A percentile compares a stretch with the other conserved stretches of the same genome.
phyloP scores from a whole-genome alignment of 345 rosid species.

The Anacardium occidentale region DNA sequence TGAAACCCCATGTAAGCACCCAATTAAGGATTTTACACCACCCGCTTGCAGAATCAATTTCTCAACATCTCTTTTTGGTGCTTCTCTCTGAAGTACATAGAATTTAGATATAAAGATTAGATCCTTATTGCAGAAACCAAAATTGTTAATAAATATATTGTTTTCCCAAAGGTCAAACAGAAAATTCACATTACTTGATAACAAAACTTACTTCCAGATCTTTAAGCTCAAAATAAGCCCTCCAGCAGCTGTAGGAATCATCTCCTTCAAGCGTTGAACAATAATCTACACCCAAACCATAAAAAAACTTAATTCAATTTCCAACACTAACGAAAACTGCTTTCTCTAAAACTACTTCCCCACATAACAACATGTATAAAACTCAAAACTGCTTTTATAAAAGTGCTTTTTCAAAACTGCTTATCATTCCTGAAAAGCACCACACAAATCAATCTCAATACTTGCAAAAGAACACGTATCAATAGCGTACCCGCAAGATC shows the following conservation, averaged over 20 bases:
- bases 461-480: not conserved
- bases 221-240: slow-evolving; percentile 75
- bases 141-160: too few species aligned
- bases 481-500: slow-evolving; percentile 55
- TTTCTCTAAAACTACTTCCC: not conserved
- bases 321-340: not conserved
- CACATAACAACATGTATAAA: not conserved
- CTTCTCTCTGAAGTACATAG: slow-evolving; percentile 41
- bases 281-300: slow-evolving; percentile 46
- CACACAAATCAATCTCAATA: too few species aligned
- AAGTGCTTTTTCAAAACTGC: not conserved
- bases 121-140: too few species aligned
- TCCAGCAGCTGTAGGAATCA: slow-evolving; percentile 79
- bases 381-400: too few species aligned
- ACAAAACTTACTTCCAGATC: slow-evolving; percentile 61
- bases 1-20: slow-evolving; percentile 61
- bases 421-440: too few species aligned
- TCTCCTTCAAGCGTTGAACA: slow-evolving; percentile 86
- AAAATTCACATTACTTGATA: too few species aligned
- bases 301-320: not conserved
- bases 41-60: slow-evolving; percentile 59
- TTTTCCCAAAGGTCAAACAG: too few species aligned
- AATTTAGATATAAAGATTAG: not conserved
- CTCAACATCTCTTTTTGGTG: slow-evolving; percentile 62
- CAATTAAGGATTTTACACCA: slow-evolving; percentile 63